Evolutionary conservation across 495 filamentous ascomycete species (phyloP), one percentile per base, ranked within the genome.

Genomic region (Xylaria longipes): DNA sequence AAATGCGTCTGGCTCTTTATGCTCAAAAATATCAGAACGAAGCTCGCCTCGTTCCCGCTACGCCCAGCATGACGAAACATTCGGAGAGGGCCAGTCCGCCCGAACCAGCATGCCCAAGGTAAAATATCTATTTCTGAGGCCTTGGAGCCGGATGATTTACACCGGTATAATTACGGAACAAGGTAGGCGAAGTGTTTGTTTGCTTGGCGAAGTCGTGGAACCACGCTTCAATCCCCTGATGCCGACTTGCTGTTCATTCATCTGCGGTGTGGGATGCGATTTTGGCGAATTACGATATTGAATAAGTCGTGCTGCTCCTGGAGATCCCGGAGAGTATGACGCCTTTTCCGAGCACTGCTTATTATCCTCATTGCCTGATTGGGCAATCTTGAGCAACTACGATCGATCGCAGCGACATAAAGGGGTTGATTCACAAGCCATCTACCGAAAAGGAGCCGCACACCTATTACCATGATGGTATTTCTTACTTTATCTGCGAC

Each of bases 311-410:
- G 41, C 29, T 33, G 62, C n/a, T 22, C 39, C 62, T 65, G 25
- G 22, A 33, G 33, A 39, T 67, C 33, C 33, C 46, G 65, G 48
- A 43, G 46, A 54, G 7, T 3, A 31, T 20, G 43, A 54, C 7
- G 39, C 22, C 20, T 29, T 33, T 60, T 64, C 52, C 56, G 68
- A 22, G 43, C 27, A 43, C 17, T 64, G 56, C 54, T 69, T 48
- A 62, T 48, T 69, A 50, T 48, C 54, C 57, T 29, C 14, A 37
- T 62, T 61, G 67, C 57, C 67, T 54, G 67, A 60, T 45, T 69
- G 54, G 57, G 67, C 22, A 15, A 61, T 25, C 20, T 37, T 15
- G 22, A 33, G 14, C 35, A 27, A 43, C 60, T 27, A 2, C 35
- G 20, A 63, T 27, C 37, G 52, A 69, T 69, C 50, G 52, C 66